Percentiles rank a stretch among this genome's conserved stretches.
Evolutionary conservation across 306 rosid genomes (phyloP).

Genomic region (Rubus parviflorus): DNA sequence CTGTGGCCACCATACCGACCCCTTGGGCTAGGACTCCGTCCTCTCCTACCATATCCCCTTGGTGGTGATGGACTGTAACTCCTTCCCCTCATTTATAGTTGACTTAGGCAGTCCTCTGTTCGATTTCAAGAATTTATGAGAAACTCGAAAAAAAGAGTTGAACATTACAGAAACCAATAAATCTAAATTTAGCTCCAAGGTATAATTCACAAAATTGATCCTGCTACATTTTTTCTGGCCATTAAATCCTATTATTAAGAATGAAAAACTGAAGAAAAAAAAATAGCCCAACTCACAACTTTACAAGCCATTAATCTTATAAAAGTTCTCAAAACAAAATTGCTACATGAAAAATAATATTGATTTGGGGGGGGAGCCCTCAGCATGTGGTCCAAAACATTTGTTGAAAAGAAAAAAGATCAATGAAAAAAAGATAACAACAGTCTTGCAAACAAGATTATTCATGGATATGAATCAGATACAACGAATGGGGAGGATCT

Average conservation of each 20-base stretch:
- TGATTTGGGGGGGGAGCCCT: too few relatives aligned
- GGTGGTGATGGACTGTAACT: constrained; percentile 94
- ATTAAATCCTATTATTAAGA: background rate
- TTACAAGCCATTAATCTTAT: background rate
- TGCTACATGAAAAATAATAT: background rate
- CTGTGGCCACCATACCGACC: constrained; percentile 74
- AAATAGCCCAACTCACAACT: background rate
- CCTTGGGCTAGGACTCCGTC: constrained; percentile 91
- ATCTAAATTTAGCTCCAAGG: background rate
- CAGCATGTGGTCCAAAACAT: too few relatives aligned
- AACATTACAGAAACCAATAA: background rate
- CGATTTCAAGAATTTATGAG: constrained; percentile 5
- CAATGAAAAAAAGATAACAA: background rate
- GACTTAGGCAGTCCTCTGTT: background rate
- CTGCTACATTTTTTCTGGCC: background rate
- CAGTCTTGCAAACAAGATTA: background rate
- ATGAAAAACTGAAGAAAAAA: background rate
- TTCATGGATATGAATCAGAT: background rate
- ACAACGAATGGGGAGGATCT: background rate
- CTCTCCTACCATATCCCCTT: constrained; percentile 80
- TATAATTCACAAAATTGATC: background rate
- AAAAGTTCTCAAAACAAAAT: background rate
- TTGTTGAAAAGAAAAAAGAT: too few relatives aligned
- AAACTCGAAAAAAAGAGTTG: background rate
- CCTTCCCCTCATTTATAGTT: constrained; percentile 70